Evolutionary conservation across 768 basidiomycete species (phyloP).

Genomic region (Mycena polygramma): DNA sequence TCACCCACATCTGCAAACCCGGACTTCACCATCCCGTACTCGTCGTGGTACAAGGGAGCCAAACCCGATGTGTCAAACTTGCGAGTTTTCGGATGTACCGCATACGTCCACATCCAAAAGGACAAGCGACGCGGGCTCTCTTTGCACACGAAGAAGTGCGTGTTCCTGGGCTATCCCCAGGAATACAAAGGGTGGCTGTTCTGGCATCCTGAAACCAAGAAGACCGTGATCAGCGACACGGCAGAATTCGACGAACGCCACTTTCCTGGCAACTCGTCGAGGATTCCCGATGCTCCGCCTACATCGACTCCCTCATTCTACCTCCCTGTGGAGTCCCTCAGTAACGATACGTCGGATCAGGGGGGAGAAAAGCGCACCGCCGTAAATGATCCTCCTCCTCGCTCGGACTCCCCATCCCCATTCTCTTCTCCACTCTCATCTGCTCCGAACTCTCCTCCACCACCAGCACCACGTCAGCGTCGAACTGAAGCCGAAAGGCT

Average conservation of each 20-base stretch:
- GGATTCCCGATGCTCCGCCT: background rate
- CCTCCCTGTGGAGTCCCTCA: background rate
- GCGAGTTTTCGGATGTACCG: slow-evolving; percentile 53
- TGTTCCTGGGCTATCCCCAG: slow-evolving; percentile 54
- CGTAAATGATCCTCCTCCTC: background rate
- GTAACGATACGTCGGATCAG: slow-evolving; percentile 5
- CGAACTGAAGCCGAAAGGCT: slow-evolving; percentile 11
- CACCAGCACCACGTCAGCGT: slow-evolving; percentile 10
- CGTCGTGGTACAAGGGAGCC: too few relatives aligned
- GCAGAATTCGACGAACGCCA: too few relatives aligned
- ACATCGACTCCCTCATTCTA: background rate
- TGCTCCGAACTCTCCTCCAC: too few relatives aligned
- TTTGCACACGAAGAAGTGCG: slow-evolving; percentile 47
- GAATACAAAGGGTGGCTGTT: slow-evolving; percentile 52
- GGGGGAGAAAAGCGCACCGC: slow-evolving; percentile 11
- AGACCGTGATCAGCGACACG: too few relatives aligned
- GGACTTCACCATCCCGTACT: too few relatives aligned
- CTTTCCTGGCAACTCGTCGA: slow-evolving; percentile 40
- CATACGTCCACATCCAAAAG: too few relatives aligned
- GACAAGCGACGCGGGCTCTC: slow-evolving; percentile 46
- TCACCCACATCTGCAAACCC: too few relatives aligned
- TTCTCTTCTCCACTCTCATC: too few relatives aligned
- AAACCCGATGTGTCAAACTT: too few relatives aligned
- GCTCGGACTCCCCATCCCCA: background rate
- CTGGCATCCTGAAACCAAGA: too few relatives aligned